Evolutionary conservation across 768 basidiomycete species (phyloP).

Genomic region (Leccinum olivaceopallidum): DNA sequence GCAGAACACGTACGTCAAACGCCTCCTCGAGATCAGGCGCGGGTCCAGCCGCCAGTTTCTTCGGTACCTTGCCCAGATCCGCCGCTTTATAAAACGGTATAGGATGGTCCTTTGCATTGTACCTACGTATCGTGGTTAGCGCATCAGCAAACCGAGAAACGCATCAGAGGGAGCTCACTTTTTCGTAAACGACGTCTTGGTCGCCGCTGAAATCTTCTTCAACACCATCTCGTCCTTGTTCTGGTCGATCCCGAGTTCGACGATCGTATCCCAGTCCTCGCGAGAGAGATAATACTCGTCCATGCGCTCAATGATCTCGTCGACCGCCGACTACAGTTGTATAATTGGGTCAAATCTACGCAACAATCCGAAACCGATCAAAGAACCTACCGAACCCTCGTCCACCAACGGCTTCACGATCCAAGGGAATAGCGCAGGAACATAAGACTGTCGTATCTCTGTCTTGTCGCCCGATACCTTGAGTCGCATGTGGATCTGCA

Average conservation of each 20-base stretch:
- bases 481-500: constrained; percentile 94
- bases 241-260: constrained; percentile 89
- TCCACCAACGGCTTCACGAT: constrained; percentile 80
- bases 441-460: constrained; percentile 90
- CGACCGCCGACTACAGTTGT: constrained; percentile 49
- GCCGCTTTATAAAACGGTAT: constrained; percentile 92
- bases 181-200: constrained; percentile 83
- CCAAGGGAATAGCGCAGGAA: constrained; percentile 83
- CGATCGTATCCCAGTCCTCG: constrained; percentile 96
- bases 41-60: constrained; percentile 74
- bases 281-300: constrained; percentile 92
- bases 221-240: constrained; percentile 71
- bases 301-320: constrained; percentile 84
- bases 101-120: constrained; percentile 88
- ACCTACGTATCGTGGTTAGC: constrained; percentile 46
- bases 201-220: constrained; percentile 80
- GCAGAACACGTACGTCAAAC: constrained; percentile 60
- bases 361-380: neutral
- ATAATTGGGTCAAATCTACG: neutral
- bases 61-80: constrained; percentile 75
- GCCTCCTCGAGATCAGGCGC: constrained; percentile 93
- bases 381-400: constrained; percentile 63
- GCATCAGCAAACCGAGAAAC: too few relatives aligned
- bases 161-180: constrained; percentile 46
- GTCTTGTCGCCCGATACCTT: constrained; percentile 87